These are phyloP conservation scores for Cercis canadensis DNA, from an alignment of 306 rosid genomes.

Conservation along the genomic window DNA sequence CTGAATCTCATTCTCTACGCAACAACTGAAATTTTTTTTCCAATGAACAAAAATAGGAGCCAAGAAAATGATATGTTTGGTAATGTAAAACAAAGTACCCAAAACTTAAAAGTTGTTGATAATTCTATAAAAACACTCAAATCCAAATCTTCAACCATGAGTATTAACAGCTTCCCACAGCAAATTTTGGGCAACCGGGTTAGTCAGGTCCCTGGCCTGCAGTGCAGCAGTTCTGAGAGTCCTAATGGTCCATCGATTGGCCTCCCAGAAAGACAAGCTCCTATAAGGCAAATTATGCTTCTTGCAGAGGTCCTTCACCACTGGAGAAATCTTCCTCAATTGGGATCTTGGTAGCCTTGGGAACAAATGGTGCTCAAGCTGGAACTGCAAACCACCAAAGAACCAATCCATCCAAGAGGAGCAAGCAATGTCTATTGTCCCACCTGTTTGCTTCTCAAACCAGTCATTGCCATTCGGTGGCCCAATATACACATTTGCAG, in stretches of 20 bases:
- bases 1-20: conserved; percentile 20
- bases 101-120: too few species aligned
- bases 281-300: conserved; percentile 79
- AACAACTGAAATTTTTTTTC: not conserved
- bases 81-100: too few species aligned
- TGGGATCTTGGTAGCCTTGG: conserved; percentile 73
- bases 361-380: conserved; percentile 71
- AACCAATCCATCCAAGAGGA: conserved; percentile 84
- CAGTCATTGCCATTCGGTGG: conserved; percentile 74
- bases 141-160: conserved; percentile 54
- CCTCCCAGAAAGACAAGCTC: conserved; percentile 66
- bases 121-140: too few species aligned
- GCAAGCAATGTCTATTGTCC: conserved; percentile 71
- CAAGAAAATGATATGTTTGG: not conserved
- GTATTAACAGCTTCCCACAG: conserved; percentile 81
- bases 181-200: conserved; percentile 53
- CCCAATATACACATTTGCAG: conserved; percentile 66
- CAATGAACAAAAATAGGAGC: not conserved
- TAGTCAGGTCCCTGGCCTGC: conserved; percentile 48
- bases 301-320: conserved; percentile 72
- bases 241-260: conserved; percentile 60
- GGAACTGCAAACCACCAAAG: conserved; percentile 78
- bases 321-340: conserved; percentile 68
- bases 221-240: conserved; percentile 66
- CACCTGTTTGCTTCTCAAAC: conserved; percentile 74